phyloP scores from a whole-genome alignment of 352 stramenopile species.

The Halophytophthora polymorphica region DNA sequence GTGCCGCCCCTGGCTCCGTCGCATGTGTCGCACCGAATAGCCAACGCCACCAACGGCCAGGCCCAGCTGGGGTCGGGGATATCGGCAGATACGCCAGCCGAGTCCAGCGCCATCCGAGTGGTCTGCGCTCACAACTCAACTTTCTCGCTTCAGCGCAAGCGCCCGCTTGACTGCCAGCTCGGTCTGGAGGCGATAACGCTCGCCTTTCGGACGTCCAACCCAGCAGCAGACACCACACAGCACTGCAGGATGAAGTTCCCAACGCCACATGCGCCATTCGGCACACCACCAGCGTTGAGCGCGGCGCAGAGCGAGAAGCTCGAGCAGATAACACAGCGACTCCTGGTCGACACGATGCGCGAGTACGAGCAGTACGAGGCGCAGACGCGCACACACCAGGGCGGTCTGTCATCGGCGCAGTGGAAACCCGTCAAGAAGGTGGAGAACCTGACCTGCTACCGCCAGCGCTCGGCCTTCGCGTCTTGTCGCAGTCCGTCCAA shows the following conservation, averaged over 20 bases:
- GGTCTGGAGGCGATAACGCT: too few relatives aligned
- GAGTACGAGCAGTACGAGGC: slow-evolving; percentile 26
- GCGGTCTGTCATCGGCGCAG: slow-evolving; percentile 13
- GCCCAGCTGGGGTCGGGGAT: too few relatives aligned
- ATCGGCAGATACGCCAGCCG: too few relatives aligned
- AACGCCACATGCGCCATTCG: slow-evolving; percentile 20
- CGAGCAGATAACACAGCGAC: slow-evolving; percentile 12
- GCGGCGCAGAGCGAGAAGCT: slow-evolving; percentile 14
- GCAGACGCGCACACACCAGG: slow-evolving; percentile 13
- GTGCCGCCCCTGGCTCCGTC: too few relatives aligned
- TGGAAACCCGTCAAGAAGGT: slow-evolving; percentile 38
- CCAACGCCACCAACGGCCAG: too few relatives aligned
- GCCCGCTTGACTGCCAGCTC: too few relatives aligned
- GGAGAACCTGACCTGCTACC: slow-evolving; percentile 36
- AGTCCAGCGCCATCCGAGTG: too few relatives aligned
- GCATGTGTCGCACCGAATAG: slow-evolving; percentile 21
- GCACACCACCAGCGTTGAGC: slow-evolving; percentile 12
- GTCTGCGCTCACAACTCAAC: slow-evolving; percentile 14
- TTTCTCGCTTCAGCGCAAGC: slow-evolving; percentile 7
- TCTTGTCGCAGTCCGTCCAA: neutral
- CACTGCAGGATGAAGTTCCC: slow-evolving; percentile 35
- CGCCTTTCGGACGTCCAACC: too few relatives aligned
- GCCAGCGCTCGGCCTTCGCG: slow-evolving; percentile 12
- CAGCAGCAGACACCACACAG: too few relatives aligned
- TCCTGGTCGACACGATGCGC: slow-evolving; percentile 22